Evolutionary conservation across 495 filamentous ascomycete species (phyloP), one percentile per base, ranked within the genome.

Genomic region (Trichoderma parareesei): DNA sequence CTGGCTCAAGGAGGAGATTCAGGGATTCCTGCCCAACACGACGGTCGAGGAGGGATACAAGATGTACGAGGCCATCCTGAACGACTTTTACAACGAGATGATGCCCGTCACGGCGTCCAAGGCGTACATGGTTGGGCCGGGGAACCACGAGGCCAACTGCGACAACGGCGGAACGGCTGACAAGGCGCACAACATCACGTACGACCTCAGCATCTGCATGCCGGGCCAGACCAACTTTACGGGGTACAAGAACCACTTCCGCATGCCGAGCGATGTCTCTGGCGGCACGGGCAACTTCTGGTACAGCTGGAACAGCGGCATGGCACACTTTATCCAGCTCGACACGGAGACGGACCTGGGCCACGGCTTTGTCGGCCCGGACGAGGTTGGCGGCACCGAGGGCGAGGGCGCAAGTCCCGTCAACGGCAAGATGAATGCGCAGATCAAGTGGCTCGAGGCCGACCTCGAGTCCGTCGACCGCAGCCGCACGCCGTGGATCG

Each of bases 251-350:
- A 75, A 79, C 55, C 80, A 77, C n/a, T 84, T 80, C 70, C 73
- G 76, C n/a, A 83, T 84, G 81, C 80, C 81, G 0, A 69, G 60
- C 0, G 68, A 72, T 4, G 77, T 81, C 57, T 65, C 73, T 4
- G 79, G 78, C 1, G 73, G 73, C 4, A 75, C 78, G 1, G 69
- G 74, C 13, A 83, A 81, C 74, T 82, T 85, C 72, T 85, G 82
- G 82, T 85, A 85, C 70, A 82, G 80, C 1, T 85, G 84, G 70
- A 81, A 85, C 59, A 80, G 84, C 64, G 82, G 82, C 64, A 75
- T 81, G 70, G 82, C 73, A 0, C 82, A 85, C 69, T 73, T 81
- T 59, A 70, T 80, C 43, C 73, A 78, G 72, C 75, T 84, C 66
- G 73, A 84, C 68, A 80, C 74, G 7, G 82, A 84, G 61, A 85